phyloP scores from a whole-genome alignment of 345 rosid genomes.

The Carallia brachiata region DNA sequence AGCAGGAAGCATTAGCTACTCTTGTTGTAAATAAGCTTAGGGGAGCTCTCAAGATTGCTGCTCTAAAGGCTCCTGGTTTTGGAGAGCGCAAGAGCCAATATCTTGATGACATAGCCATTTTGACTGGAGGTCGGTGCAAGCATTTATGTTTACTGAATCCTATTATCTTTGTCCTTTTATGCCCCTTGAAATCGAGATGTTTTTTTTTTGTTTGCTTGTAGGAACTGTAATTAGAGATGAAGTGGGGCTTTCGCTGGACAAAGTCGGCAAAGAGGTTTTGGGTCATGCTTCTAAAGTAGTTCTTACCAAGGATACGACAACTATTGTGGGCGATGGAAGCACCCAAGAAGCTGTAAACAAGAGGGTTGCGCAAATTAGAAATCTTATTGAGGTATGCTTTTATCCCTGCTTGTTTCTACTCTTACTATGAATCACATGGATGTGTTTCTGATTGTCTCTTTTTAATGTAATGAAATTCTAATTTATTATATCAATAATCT shows the following conservation, averaged over 20 bases:
- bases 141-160: not conserved
- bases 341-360: constrained; percentile 90
- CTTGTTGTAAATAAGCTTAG: constrained; percentile 94
- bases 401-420: not conserved
- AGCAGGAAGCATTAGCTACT: constrained; percentile 96
- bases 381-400: constrained; percentile 69
- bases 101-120: constrained; percentile 94
- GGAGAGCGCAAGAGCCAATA: constrained; percentile 96
- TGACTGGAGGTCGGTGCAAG: constrained; percentile 65
- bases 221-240: constrained; percentile 93
- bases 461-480: not conserved
- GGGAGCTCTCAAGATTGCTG: constrained; percentile 91
- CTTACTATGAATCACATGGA: not conserved
- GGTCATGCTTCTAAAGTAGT: constrained; percentile 92
- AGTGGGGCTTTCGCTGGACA: constrained; percentile 92
- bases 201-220: constrained; percentile 21
- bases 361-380: constrained; percentile 87
- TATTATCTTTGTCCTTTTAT: not conserved
- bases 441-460: not conserved
- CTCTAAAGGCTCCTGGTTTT: constrained; percentile 96
- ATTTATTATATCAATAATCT: not conserved
- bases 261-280: constrained; percentile 85
- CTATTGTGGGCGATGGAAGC: constrained; percentile 97
- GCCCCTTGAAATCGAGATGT: not conserved
- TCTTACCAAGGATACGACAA: constrained; percentile 86